Evolutionary conservation across 2,329 filamentous ascomycete genomes (phyloP).

Genomic region (Nannizziopsis barbatae): DNA sequence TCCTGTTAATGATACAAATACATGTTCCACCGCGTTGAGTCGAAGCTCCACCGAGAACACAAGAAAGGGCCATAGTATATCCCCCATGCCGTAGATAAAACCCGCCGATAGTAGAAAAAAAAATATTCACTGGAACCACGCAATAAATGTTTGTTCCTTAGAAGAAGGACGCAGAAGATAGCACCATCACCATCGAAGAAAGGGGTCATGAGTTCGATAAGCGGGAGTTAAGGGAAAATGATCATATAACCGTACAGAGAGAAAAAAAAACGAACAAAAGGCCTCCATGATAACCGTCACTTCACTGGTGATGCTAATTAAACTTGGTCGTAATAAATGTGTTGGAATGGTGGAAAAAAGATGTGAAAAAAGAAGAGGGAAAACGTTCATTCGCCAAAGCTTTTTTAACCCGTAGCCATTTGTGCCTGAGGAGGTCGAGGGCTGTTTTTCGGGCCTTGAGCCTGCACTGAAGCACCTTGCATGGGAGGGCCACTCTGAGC

Average conservation of each 20-base stretch:
- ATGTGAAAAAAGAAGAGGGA: neutral
- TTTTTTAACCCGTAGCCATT: conserved; percentile 28
- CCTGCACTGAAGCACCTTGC: conserved; percentile 3
- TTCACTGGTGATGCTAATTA: neutral
- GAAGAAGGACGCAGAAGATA: neutral
- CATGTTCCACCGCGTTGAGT: neutral
- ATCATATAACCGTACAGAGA: conserved; percentile 7
- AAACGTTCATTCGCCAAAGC: neutral
- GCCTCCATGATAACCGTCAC: neutral
- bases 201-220: conserved; percentile 7
- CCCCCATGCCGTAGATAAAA: neutral
- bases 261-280: neutral
- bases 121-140: neutral
- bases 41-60: too few species aligned
- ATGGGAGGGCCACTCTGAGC: conserved; percentile 28
- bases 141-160: neutral
- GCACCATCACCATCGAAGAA: neutral
- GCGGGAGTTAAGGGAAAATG: neutral
- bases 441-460: conserved; percentile 31
- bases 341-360: neutral
- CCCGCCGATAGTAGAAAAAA: too few species aligned
- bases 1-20: conserved; percentile 4
- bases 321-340: neutral
- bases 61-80: too few species aligned
- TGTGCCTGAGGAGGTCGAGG: conserved; percentile 34